Conservation (phyloP, 176 grass and related monocot species). For the Carex littledalei region DNA sequence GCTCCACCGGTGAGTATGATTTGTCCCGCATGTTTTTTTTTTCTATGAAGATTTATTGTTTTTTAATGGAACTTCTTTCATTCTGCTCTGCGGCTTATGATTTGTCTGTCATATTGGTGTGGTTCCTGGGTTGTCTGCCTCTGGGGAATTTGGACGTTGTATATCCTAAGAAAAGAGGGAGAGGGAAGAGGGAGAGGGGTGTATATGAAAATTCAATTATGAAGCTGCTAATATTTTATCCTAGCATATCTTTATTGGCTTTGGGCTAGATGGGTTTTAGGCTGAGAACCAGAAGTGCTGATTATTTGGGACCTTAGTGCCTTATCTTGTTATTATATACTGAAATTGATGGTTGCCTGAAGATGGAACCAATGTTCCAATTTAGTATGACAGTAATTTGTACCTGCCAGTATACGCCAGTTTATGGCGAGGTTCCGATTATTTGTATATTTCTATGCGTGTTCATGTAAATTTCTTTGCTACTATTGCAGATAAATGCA, state of each 20-base stretch:
- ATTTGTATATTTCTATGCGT: neutral
- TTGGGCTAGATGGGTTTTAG: neutral
- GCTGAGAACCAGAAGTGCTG: neutral
- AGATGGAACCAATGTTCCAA: neutral
- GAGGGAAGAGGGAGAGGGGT: neutral
- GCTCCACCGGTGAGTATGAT: conserved; percentile 81
- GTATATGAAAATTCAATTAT: neutral
- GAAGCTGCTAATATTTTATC: neutral
- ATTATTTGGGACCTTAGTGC: neutral
- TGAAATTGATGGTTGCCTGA: conserved; percentile 4
- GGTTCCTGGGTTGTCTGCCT: neutral
- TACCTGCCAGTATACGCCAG: conserved; percentile 10
- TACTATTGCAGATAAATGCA: conserved; percentile 53
- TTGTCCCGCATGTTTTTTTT: conserved; percentile 23
- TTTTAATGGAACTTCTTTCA: neutral
- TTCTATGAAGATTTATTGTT: conserved; percentile 9
- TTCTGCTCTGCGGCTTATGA: neutral
- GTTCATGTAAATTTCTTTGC: conserved; percentile 8
- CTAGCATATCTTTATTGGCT: neutral
- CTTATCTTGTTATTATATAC: neutral
- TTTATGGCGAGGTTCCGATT: neutral
- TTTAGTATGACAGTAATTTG: neutral
- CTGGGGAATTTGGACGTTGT: neutral
- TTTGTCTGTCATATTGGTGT: neutral
- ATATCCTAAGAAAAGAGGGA: neutral